Conservation (phyloP, 1,284 basidiomycete species). For the Microbotryum lychnidis-dioicae region DNA sequence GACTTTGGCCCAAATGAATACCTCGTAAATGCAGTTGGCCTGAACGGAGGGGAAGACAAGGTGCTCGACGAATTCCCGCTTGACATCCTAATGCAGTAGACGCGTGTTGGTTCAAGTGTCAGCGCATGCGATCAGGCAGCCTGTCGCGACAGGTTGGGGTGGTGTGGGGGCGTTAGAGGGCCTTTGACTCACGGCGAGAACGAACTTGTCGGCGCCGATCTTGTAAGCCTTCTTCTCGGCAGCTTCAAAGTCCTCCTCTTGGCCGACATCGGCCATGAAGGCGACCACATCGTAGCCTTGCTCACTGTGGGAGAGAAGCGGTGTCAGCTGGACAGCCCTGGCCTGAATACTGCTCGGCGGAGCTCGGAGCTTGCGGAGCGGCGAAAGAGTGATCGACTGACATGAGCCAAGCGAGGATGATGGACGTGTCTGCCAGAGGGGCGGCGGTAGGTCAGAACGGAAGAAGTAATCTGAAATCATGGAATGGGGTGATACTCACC, state of each 20-base stretch:
- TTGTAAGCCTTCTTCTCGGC: slow-evolving; percentile 83
- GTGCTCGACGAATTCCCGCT: slow-evolving; percentile 89
- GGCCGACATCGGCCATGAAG: slow-evolving; percentile 98
- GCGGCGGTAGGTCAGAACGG: slow-evolving; percentile 4
- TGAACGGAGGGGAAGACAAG: slow-evolving; percentile 95
- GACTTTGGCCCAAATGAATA: slow-evolving; percentile 34
- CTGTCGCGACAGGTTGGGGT: too few species aligned
- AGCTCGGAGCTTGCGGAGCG: too few species aligned
- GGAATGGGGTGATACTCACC: slow-evolving; percentile 51
- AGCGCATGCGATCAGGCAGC: too few species aligned
- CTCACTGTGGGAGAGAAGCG: too few species aligned
- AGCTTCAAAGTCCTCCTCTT: slow-evolving; percentile 97
- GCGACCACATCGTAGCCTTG: slow-evolving; percentile 78
- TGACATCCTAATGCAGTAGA: slow-evolving; percentile 64
- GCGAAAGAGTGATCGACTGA: slow-evolving; percentile 38
- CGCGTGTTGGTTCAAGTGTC: background rate
- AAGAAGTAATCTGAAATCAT: background rate
- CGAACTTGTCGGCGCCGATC: slow-evolving; percentile 92
- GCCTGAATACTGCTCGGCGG: too few species aligned
- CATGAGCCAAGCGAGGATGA: slow-evolving; percentile 93
- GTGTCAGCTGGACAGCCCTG: too few species aligned
- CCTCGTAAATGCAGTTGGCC: slow-evolving; percentile 98
- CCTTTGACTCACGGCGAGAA: slow-evolving; percentile 58
- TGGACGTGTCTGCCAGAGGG: slow-evolving; percentile 68
- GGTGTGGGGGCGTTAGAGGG: background rate